Percentiles rank a stretch among this genome's conserved stretches.
phyloP scores from a whole-genome alignment of 192 early-diverging fungal species.

The Endogone sp. region DNA sequence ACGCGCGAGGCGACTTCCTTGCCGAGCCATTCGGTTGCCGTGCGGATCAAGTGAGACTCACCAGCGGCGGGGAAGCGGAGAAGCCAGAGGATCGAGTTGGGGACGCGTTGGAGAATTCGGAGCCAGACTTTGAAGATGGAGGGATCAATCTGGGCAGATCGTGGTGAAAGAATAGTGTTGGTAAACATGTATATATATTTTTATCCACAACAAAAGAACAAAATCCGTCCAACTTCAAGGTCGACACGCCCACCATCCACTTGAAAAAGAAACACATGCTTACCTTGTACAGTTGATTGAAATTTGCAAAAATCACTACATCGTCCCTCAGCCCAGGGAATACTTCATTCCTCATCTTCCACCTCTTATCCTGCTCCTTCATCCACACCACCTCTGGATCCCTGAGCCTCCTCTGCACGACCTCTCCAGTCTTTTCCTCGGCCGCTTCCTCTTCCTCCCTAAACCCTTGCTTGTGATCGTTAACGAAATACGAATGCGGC shows the following conservation, averaged over 20 bases:
- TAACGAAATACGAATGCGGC: slow-evolving; percentile 92
- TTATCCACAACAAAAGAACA: too few species aligned
- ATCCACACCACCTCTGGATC: slow-evolving; percentile 56
- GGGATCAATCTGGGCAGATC: slow-evolving; percentile 73
- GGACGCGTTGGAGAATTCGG: slow-evolving; percentile 73
- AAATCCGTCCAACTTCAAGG: too few species aligned
- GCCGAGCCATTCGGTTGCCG: slow-evolving; percentile 73
- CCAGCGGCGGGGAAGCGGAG: slow-evolving; percentile 89
- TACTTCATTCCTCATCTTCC: slow-evolving; percentile 80
- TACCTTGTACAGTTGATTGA: slow-evolving; percentile 95
- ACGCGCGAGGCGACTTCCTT: slow-evolving; percentile 73
- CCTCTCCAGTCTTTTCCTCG: slow-evolving; percentile 37
- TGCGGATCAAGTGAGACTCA: slow-evolving; percentile 66
- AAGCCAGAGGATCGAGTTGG: slow-evolving; percentile 85
- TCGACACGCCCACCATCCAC: too few species aligned
- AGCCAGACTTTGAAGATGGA: slow-evolving; percentile 82
- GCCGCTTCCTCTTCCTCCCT: slow-evolving; percentile 65
- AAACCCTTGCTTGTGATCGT: slow-evolving; percentile 92
- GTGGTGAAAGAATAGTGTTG: slow-evolving; percentile 1
- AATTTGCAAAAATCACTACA: slow-evolving; percentile 91
- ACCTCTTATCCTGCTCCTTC: slow-evolving; percentile 74
- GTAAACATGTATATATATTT: too few species aligned
- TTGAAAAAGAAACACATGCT: not conserved
- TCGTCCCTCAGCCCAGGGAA: slow-evolving; percentile 82
- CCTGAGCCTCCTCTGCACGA: slow-evolving; percentile 20